Conservation (phyloP, 148 eudicot species). For the Rhododendron henanense region DNA sequence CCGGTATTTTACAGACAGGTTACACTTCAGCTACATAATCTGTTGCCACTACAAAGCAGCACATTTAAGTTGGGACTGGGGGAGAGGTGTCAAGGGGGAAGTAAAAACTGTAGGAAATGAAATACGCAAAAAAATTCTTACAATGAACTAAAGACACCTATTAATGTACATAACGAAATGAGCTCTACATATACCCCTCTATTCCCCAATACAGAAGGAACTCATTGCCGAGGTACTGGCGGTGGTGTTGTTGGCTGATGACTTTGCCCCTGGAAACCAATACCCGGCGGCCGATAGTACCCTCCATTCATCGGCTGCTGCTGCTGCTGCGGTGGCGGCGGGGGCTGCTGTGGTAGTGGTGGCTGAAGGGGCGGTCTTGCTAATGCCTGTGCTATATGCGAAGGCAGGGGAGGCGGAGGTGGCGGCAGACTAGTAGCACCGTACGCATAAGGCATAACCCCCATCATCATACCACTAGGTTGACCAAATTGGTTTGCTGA, state of each 20-base stretch:
- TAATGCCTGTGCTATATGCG: conserved; percentile 46
- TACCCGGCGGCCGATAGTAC: conserved; percentile 62
- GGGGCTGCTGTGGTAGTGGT: conserved; percentile 30
- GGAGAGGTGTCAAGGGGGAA: background rate
- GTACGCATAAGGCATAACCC: conserved; percentile 57
- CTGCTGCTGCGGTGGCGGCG: conserved; percentile 21
- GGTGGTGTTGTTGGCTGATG: conserved; percentile 74
- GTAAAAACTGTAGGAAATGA: background rate
- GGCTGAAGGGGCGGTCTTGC: conserved; percentile 47
- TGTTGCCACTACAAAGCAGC: conserved; percentile 9
- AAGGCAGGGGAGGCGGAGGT: conserved; percentile 58
- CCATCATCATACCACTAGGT: conserved; percentile 54
- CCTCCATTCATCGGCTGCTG: conserved; percentile 53
- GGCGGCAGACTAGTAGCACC: conserved; percentile 45
- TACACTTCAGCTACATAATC: background rate
- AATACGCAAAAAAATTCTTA: background rate
- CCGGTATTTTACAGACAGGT: conserved; percentile 14
- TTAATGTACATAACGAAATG: conserved; percentile 16
- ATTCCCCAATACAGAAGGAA: background rate
- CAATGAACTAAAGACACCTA: conserved; percentile 11
- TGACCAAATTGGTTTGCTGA: conserved; percentile 53
- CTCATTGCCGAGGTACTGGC: conserved; percentile 67
- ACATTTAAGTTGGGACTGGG: background rate
- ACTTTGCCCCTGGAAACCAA: conserved; percentile 66
- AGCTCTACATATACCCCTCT: background rate